Base-by-base conservation (phyloP, 2,329 filamentous ascomycete genomes). In the Colletotrichum sp. region DNA sequence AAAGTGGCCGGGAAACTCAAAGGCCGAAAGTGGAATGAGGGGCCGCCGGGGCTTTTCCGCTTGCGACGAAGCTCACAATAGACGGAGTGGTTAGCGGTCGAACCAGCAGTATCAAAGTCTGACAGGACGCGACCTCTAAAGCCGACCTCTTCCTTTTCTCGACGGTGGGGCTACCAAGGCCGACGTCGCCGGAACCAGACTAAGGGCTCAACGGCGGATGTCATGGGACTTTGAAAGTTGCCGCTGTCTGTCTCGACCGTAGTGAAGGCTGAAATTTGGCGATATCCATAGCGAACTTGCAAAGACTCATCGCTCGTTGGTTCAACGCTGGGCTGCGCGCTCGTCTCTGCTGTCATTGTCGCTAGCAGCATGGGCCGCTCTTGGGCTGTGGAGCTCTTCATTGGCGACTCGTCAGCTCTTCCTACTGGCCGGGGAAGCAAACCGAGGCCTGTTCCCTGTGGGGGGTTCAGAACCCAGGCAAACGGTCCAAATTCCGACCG, bases 381-480 rank as follows among this genome's bases (percentile, higher is more conserved):
- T 39, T 30, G 16, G 10, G 32, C 32, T 59, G 52, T 68, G 66
- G 66, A 59, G 30, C 34, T 68, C 32, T 18, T n/a, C 32, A 34
- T 68, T 68, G 52, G 66, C 66, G 66, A 60, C 59, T 57, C 63
- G 28, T 61, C 67, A 59, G 21, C 30, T 66, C 30, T 48, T 72
- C 39, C 57, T 65, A 68, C 59, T 74, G 52, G 61, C 39, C 24
- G 73, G 70, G 73, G 73, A 73, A 73, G 70, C 57, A 24, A 59
- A 65, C 70, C 63, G 48, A 65, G 34, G 48, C 61, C 52, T 75
- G 72, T 60, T 65, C 55, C 34, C n/a, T n/a, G 55, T 39, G 70
- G 57, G 16, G 14, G 14, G 26, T 32, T 68, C 34, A 24, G 34
- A 68, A 64, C 32, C 68, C 48, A 30, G 68, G 64, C 61, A 63